Conservation (phyloP, 2,329 filamentous ascomycete genomes). For the Aspergillus tamarii region DNA sequence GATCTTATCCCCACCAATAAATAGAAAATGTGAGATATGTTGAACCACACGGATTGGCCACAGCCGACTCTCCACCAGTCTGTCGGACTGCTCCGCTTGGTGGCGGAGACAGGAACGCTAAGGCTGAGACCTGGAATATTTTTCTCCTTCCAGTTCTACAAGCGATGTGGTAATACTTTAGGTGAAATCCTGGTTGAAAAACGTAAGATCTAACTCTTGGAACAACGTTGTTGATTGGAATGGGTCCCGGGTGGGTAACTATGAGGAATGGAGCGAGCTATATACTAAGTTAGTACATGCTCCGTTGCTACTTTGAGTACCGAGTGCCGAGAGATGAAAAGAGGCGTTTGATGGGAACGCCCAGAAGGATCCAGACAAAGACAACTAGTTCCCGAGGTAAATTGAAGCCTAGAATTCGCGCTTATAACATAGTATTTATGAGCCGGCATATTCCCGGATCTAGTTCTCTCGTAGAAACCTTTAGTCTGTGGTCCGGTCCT, state of each 20-base stretch:
- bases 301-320: constrained; percentile 7
- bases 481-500: background rate
- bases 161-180: background rate
- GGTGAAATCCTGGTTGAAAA: background rate
- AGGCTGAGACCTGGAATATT: background rate
- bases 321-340: constrained; percentile 8
- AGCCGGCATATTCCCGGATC: background rate
- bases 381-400: constrained; percentile 11
- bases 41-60: background rate
- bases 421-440: constrained; percentile 4
- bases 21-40: background rate
- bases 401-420: background rate
- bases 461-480: background rate
- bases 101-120: background rate
- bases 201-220: background rate
- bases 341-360: background rate
- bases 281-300: background rate
- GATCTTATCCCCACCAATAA: background rate
- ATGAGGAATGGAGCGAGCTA: background rate
- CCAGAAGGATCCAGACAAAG: background rate
- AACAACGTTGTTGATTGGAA: background rate
- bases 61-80: background rate
- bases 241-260: background rate
- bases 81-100: background rate
- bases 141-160: background rate